Conservation (phyloP, 2,329 filamentous ascomycete genomes). For the Furcasterigmium furcatum region DNA sequence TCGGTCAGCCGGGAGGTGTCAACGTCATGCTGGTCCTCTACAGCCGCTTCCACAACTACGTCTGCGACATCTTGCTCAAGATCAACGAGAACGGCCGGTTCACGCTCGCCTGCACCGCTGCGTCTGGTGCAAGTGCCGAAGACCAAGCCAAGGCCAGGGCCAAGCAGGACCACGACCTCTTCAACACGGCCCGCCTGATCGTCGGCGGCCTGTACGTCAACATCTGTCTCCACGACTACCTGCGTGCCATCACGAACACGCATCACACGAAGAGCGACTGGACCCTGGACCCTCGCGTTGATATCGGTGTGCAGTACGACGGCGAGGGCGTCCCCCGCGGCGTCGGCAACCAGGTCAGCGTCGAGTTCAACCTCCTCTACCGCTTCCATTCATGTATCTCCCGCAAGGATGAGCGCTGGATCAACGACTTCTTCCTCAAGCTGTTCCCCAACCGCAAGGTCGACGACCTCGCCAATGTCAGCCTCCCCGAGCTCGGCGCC, state of each 20-base stretch:
- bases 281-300: conserved; percentile 61
- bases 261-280: conserved; percentile 57
- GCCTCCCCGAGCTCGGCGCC: no score
- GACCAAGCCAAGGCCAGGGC: conserved; percentile 28
- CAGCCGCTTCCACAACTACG: conserved; percentile 68
- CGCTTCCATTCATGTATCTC: conserved; percentile 63
- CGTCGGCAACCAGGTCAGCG: conserved; percentile 64
- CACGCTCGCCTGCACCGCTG: not conserved
- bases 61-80: conserved; percentile 55
- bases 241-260: conserved; percentile 57
- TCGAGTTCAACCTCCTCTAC: conserved; percentile 67
- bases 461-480: not conserved
- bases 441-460: no score
- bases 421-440: conserved; percentile 48
- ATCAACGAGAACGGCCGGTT: conserved; percentile 16
- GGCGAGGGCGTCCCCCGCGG: conserved; percentile 47
- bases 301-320: conserved; percentile 45
- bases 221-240: conserved; percentile 56
- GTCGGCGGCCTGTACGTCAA: conserved; percentile 53
- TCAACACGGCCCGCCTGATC: conserved; percentile 53
- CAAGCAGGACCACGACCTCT: conserved; percentile 49
- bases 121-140: conserved; percentile 14
- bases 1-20: conserved; percentile 68
- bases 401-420: conserved; percentile 59
- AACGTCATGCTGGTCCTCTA: conserved; percentile 66